Conservation (phyloP, 2,329 filamentous ascomycete species). For the Blastomyces percursus region DNA sequence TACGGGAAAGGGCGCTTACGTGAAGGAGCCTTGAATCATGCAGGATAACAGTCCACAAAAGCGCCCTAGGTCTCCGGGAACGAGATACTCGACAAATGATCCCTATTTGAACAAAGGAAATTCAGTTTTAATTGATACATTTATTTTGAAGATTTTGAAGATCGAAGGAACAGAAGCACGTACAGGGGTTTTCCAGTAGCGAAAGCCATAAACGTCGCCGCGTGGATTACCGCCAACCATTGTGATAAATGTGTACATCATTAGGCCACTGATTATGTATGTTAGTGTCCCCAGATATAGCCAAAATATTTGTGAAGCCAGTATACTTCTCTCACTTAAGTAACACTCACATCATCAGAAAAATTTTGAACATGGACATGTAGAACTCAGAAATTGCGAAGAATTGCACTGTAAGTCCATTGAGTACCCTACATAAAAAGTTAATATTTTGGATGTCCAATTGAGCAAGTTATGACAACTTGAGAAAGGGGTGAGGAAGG, state of each 20-base stretch:
- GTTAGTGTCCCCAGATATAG: background rate
- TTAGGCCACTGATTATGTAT: conserved; percentile 12
- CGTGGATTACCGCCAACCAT: conserved; percentile 71
- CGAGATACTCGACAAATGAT: conserved; percentile 54
- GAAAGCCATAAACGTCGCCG: conserved; percentile 58
- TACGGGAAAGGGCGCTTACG: conserved; percentile 20
- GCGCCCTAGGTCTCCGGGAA: conserved; percentile 49
- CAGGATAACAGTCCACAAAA: conserved; percentile 49
- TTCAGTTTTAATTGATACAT: background rate
- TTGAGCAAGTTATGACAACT: background rate
- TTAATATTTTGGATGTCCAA: background rate
- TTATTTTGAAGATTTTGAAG: background rate
- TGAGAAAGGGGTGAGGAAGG: conserved; percentile 24
- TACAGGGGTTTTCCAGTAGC: conserved; percentile 49
- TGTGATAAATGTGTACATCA: conserved; percentile 54
- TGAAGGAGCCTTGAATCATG: conserved; percentile 56
- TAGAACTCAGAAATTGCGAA: conserved; percentile 41
- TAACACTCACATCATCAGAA: conserved; percentile 18
- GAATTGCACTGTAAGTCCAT: conserved; percentile 33
- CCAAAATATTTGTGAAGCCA: background rate
- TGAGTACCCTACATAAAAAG: conserved; percentile 21
- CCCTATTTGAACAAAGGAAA: conserved; percentile 22
- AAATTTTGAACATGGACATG: conserved; percentile 34
- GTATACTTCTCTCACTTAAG: background rate
- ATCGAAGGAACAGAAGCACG: background rate